Evolutionary conservation across 257 asterid genomes (phyloP).

Genomic region (Salvia splendens): DNA sequence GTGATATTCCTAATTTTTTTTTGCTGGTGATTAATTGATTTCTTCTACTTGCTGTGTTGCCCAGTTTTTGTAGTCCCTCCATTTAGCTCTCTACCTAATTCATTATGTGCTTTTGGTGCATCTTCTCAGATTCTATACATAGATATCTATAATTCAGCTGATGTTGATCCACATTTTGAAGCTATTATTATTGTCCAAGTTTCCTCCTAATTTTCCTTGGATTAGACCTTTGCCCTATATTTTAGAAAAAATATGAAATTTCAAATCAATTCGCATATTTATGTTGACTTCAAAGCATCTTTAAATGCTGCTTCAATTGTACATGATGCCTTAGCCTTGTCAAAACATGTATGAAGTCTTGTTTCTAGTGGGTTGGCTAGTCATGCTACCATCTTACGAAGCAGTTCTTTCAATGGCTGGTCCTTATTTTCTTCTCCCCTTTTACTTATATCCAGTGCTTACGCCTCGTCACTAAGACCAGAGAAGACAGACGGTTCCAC

Average conservation of each 20-base stretch:
- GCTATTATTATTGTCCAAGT: background rate
- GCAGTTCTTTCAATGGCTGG: conserved; percentile 12
- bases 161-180: conserved; percentile 13
- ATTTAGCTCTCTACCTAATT: conserved; percentile 19
- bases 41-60: conserved; percentile 53
- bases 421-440: conserved; percentile 32
- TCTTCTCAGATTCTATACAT: conserved; percentile 24
- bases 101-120: conserved; percentile 18
- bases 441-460: conserved; percentile 50
- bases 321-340: conserved; percentile 5
- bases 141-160: conserved; percentile 22
- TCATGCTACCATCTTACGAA: conserved; percentile 16
- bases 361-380: conserved; percentile 8
- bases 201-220: conserved; percentile 2
- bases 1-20: conserved; percentile 78
- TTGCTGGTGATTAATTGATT: conserved; percentile 86
- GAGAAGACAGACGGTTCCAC: conserved; percentile 51
- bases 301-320: conserved; percentile 19
- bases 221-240: background rate
- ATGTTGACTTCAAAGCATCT: background rate
- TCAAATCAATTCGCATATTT: conserved; percentile 2
- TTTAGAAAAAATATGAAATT: too few relatives aligned
- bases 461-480: conserved; percentile 49
- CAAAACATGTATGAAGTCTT: conserved; percentile 4
- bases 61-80: conserved; percentile 28